Percentiles rank a stretch among this genome's conserved stretches.
Conservation (phyloP, 208 protist genomes). For the Crithidia mellificae region DNA sequence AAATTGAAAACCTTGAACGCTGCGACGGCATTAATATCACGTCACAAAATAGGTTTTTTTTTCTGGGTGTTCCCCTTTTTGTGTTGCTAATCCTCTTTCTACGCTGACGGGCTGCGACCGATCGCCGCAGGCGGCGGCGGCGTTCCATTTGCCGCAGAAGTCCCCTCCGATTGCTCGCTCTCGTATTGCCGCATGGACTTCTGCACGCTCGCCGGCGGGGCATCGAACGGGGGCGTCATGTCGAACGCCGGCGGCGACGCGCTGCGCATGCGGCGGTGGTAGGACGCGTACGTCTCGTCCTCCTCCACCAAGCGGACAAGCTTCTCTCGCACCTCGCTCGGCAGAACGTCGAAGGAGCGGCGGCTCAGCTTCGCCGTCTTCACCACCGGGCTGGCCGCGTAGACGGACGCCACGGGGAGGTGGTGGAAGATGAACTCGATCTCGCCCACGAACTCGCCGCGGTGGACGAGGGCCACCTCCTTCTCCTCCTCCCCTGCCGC, state of each 20-base stretch:
- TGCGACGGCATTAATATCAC: too few relatives aligned
- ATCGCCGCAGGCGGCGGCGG: background rate
- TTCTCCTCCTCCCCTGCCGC: conserved; percentile 32
- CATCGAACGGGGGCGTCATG: conserved; percentile 45
- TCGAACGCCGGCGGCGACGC: conserved; percentile 39
- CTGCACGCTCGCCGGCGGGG: conserved; percentile 36
- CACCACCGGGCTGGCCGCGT: conserved; percentile 45
- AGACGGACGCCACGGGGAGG: conserved; percentile 60
- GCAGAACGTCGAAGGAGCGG: conserved; percentile 73
- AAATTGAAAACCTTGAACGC: too few relatives aligned
- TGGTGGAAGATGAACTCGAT: conserved; percentile 80
- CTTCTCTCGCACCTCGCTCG: conserved; percentile 30
- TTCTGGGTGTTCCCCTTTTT: too few relatives aligned
- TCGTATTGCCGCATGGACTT: conserved; percentile 28
- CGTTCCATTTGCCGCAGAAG: background rate
- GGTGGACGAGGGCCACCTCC: conserved; percentile 40
- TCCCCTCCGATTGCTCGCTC: conserved; percentile 13
- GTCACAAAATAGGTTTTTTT: too few relatives aligned
- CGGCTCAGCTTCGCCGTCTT: conserved; percentile 68
- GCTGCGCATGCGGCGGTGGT: conserved; percentile 43
- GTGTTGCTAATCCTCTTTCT: too few relatives aligned
- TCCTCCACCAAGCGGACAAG: conserved; percentile 42
- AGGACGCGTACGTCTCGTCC: conserved; percentile 49
- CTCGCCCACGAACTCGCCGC: conserved; percentile 61
- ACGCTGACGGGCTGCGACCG: background rate